A percentile compares a stretch with the other conserved stretches of the same genome.
Evolutionary conservation across 1,284 basidiomycete species (phyloP).

Genomic region (Pulchroboletus neoregius): DNA sequence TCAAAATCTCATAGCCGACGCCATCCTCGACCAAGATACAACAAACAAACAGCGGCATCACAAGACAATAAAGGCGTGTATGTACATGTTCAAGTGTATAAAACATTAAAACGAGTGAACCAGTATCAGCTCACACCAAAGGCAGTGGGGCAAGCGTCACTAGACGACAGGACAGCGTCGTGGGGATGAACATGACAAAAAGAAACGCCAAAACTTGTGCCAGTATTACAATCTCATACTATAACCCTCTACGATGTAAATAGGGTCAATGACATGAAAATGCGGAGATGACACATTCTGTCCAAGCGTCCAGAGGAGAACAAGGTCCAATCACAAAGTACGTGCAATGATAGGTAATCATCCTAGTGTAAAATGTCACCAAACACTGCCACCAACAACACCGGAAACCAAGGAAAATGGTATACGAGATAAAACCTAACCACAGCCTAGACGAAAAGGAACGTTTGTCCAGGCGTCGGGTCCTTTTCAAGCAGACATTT

Average conservation of each 20-base stretch:
- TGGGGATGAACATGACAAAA: slow-evolving; percentile 2
- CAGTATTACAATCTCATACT: background rate
- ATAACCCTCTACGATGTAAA: too few species aligned
- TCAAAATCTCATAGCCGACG: too few species aligned
- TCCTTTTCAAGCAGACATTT: slow-evolving; percentile 14
- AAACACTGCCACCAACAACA: slow-evolving; percentile 6
- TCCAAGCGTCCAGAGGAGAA: slow-evolving; percentile 17
- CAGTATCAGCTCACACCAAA: background rate
- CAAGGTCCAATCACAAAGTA: slow-evolving; percentile 12
- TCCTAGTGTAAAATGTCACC: slow-evolving; percentile 19
- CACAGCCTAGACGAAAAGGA: background rate
- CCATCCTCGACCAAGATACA: too few species aligned
- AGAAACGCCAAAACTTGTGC: background rate
- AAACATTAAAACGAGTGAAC: slow-evolving; percentile 6
- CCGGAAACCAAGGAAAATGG: slow-evolving; percentile 11
- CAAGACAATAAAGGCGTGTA: background rate
- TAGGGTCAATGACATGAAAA: slow-evolving; percentile 5
- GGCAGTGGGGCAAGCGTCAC: background rate
- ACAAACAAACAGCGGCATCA: too few species aligned
- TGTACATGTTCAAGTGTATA: background rate
- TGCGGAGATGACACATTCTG: slow-evolving; percentile 7
- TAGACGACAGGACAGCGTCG: background rate
- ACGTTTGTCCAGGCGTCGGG: background rate
- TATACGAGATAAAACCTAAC: slow-evolving; percentile 15
- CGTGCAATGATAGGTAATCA: slow-evolving; percentile 10